Evolutionary conservation across 345 rosid species (phyloP).

Genomic region (Eucalyptus victrix): DNA sequence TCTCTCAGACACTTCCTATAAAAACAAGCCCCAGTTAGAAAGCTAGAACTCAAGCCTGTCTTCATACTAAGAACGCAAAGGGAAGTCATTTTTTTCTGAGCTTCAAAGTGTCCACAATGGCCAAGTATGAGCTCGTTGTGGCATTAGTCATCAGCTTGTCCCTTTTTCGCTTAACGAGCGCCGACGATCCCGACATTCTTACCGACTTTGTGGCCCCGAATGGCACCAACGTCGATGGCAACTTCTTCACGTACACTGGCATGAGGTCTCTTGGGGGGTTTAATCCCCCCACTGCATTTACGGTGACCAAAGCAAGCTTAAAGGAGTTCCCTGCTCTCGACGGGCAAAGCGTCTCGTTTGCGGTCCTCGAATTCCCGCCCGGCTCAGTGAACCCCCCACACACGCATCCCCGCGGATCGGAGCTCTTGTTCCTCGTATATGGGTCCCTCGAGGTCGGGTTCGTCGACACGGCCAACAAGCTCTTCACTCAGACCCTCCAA

Average conservation of each 20-base stretch:
- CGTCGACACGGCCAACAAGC: slow-evolving; percentile 10
- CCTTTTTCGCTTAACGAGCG: not conserved
- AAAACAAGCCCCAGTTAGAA: not conserved
- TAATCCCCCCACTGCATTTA: not conserved
- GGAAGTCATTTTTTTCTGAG: not conserved
- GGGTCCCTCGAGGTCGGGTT: slow-evolving; percentile 7
- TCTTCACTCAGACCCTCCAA: not conserved
- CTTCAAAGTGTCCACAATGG: not conserved
- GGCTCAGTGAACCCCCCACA: slow-evolving; percentile 8
- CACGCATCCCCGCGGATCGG: slow-evolving; percentile 7
- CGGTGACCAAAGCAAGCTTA: not conserved
- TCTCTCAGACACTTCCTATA: not conserved
- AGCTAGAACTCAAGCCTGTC: not conserved
- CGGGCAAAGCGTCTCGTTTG: slow-evolving; percentile 9
- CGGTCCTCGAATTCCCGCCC: not conserved
- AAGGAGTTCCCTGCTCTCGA: slow-evolving; percentile 5
- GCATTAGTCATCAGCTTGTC: not conserved
- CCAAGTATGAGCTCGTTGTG: not conserved
- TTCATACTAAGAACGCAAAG: not conserved
- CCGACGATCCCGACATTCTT: slow-evolving; percentile 1
- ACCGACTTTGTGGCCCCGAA: not conserved
- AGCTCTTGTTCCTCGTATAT: not conserved
- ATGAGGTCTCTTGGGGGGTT: not conserved
- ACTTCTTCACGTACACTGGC: slow-evolving; percentile 3
- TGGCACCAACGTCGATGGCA: not conserved